phyloP scores from a whole-genome alignment of 768 basidiomycete genomes.

The Podaxis sp. region DNA sequence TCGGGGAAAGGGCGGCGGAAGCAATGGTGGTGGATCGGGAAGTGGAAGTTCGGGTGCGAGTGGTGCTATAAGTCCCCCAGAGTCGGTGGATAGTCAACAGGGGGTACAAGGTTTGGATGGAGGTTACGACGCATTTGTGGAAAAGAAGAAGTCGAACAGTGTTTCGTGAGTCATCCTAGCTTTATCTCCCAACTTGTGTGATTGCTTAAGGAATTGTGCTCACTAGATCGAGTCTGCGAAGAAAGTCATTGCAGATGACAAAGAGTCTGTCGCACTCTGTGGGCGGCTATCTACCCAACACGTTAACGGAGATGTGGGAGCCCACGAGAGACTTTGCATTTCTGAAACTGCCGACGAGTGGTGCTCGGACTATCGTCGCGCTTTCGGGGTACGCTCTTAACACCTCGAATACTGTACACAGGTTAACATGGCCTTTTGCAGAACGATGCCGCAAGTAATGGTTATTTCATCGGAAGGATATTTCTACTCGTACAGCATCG shows the following conservation, averaged over 20 bases:
- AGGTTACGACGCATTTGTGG: conserved; percentile 84
- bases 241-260: conserved; percentile 71
- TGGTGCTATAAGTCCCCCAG: conserved; percentile 53
- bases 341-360: conserved; percentile 72
- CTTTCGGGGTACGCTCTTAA: conserved; percentile 64
- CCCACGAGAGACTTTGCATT: conserved; percentile 93
- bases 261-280: conserved; percentile 73
- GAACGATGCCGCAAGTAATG: conserved; percentile 95
- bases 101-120: conserved; percentile 56
- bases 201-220: not conserved
- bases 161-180: conserved; percentile 46
- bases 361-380: conserved; percentile 83
- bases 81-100: conserved; percentile 60
- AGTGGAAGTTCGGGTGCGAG: conserved; percentile 15
- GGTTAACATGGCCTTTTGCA: conserved; percentile 22
- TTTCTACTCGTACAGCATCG: conserved; percentile 94
- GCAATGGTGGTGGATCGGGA: conserved; percentile 5
- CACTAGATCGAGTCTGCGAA: conserved; percentile 34
- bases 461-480: conserved; percentile 94
- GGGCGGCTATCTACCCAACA: conserved; percentile 83
- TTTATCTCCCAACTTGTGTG: not conserved
- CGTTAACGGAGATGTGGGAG: conserved; percentile 95
- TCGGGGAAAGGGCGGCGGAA: conserved; percentile 6
- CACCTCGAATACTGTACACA: not conserved
- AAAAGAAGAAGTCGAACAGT: conserved; percentile 62